Percentiles rank a stretch among this genome's conserved stretches.
phyloP scores from a whole-genome alignment of 495 filamentous ascomycete species.

The Cladorrhinum samala region DNA sequence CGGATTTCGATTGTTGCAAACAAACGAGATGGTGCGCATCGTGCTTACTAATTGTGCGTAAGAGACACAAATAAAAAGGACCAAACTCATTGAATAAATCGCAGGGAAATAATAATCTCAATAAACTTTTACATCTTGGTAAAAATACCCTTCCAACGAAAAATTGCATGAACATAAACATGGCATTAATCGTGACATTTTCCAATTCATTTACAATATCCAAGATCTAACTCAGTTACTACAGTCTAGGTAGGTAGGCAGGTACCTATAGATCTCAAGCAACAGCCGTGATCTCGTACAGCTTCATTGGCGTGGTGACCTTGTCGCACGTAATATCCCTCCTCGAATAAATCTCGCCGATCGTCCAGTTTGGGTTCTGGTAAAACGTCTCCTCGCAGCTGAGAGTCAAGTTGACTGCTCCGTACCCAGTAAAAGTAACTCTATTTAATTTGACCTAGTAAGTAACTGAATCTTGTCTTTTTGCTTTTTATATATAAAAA shows the following conservation, averaged over 20 bases:
- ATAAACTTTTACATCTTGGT: no score
- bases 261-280: slow-evolving; percentile 20
- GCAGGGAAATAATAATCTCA: no score
- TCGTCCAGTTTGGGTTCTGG: slow-evolving; percentile 36
- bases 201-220: neutral
- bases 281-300: slow-evolving; percentile 30
- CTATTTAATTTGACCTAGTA: no score
- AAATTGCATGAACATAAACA: no score
- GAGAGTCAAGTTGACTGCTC: slow-evolving; percentile 27
- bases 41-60: no score
- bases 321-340: slow-evolving; percentile 29
- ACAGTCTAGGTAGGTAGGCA: neutral
- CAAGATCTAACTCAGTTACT: neutral
- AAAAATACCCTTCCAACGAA: no score
- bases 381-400: slow-evolving; percentile 30
- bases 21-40: no score
- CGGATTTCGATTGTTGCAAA: no score
- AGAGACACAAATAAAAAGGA: no score
- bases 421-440: slow-evolving; percentile 31
- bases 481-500: slow-evolving; percentile 1
- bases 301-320: slow-evolving; percentile 21
- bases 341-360: slow-evolving; percentile 36
- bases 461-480: no score
- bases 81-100: no score
- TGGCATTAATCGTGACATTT: no score